Base-by-base conservation (phyloP, 805 yeast genomes). In the Metschnikowia shivogae region DNA sequence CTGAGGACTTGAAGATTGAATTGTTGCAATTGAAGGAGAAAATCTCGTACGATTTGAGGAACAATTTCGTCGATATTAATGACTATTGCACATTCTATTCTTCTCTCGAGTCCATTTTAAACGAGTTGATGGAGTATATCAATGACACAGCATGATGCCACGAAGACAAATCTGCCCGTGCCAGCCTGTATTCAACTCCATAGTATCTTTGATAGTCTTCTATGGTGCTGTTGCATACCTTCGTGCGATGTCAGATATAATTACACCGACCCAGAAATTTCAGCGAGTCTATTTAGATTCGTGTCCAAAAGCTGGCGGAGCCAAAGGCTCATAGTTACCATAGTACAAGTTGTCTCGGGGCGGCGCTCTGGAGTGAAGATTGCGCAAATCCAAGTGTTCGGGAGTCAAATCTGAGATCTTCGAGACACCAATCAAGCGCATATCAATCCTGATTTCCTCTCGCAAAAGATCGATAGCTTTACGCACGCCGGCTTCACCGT, bases 401-500 rank as follows among this genome's bases (percentile, higher is more conserved):
- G 51, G 55, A 4, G 44, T 44, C 34, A 51, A 42, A 5, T 49
- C 55, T 13, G 31, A 24, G 31, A 89, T 63, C 35, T 69, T 75
- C 11, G 76, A 77, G 13, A 79, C 92, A 36, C 96, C 96, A 31
- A 88, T 61, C 42, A 89, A 68, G 51, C 93, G 74, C 95, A 89
- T 85, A 57, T 81, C 79, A 84, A 85, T 80, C 44, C 73, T 79
- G 19, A 88, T 53, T 60, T 88, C 96, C 48, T 81, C 84, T 51
- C 78, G 79, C 50, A 89, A 67, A 45, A 88, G 65, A 45, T 78
- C 78, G 44, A 80, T 73, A 1, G 83, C 80, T 53, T 70, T 78
- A 19, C 73, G 69, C 11, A 82, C 87, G 52, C 88, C 88, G 12
- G 70, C 72, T 53, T 79, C 83, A 17, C 88, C 87, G 56, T 80